Percentiles rank a stretch among this genome's conserved stretches.
phyloP scores from a whole-genome alignment of 371 early-diverging fungal genomes.

The Mucor indicus region DNA sequence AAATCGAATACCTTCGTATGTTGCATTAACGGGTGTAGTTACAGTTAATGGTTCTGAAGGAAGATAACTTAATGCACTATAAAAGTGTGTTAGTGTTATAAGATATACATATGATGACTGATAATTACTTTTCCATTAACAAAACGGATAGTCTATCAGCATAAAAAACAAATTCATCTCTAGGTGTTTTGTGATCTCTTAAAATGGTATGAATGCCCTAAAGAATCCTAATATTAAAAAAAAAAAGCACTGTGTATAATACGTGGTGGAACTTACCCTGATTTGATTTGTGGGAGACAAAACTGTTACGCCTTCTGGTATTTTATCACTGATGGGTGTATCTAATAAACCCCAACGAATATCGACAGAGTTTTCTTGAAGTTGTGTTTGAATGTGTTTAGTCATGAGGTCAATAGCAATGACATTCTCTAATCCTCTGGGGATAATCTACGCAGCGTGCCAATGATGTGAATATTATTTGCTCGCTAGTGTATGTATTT shows the following conservation, averaged over 20 bases:
- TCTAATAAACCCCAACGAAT: constrained; percentile 65
- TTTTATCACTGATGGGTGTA: constrained; percentile 31
- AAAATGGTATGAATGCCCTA: constrained; percentile 86
- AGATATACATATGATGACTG: background rate
- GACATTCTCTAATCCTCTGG: constrained; percentile 85
- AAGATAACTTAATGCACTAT: constrained; percentile 63
- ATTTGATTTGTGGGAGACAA: constrained; percentile 69
- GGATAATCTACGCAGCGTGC: constrained; percentile 77
- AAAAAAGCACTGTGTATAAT: background rate
- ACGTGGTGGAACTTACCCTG: constrained; percentile 26
- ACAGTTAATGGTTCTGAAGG: constrained; percentile 51
- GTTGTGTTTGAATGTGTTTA: constrained; percentile 80
- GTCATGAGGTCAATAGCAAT: constrained; percentile 91
- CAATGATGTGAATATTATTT: too few species aligned
- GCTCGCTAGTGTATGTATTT: background rate
- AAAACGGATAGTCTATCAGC: constrained; percentile 82
- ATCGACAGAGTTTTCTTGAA: constrained; percentile 68
- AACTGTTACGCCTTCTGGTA: constrained; percentile 56
- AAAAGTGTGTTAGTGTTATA: too few species aligned
- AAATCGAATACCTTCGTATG: constrained; percentile 55
- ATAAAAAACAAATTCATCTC: constrained; percentile 89
- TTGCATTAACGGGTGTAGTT: constrained; percentile 60
- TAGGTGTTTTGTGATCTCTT: constrained; percentile 65
- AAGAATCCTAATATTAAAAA: background rate
- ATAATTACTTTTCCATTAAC: constrained; percentile 72